phyloP scores from a whole-genome alignment of 2,329 filamentous ascomycete genomes.

The Fusarium sacchari region DNA sequence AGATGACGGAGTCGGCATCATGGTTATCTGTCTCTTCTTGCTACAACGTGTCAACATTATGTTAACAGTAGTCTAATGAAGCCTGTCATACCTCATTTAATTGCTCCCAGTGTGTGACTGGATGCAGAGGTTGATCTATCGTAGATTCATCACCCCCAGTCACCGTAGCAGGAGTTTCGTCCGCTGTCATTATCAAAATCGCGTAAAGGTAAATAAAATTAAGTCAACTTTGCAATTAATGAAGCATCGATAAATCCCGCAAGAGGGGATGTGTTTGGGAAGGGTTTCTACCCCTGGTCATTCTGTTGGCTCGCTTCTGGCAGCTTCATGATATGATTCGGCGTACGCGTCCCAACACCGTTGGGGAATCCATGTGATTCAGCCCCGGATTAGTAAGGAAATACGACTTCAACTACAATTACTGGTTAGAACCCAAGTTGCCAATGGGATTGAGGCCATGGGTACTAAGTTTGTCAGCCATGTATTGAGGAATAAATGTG shows the following conservation, averaged over 20 bases:
- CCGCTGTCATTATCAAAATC: background rate
- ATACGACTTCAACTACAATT: background rate
- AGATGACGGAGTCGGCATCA: conserved; percentile 15
- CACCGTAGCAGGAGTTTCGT: background rate
- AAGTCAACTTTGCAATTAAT: fast-evolving
- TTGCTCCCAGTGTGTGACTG: conserved; percentile 6
- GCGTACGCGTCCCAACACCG: background rate
- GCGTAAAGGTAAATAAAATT: fast-evolving
- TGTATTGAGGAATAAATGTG: background rate
- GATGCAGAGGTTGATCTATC: background rate
- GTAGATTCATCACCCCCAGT: background rate
- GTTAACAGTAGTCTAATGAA: fast-evolving
- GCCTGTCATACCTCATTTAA: background rate
- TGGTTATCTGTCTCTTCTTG: background rate
- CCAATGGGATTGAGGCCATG: no score
- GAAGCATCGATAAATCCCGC: background rate
- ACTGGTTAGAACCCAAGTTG: background rate
- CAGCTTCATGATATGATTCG: background rate
- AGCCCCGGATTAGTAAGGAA: background rate
- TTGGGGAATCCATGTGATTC: background rate
- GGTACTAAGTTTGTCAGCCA: background rate
- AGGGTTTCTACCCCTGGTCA: background rate
- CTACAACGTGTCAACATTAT: background rate
- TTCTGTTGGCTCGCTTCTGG: background rate
- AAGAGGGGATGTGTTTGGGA: background rate